Percentiles rank a stretch among this genome's conserved stretches.
Conservation (phyloP, 345 rosid genomes). For the Hibiscus tridactylites region DNA sequence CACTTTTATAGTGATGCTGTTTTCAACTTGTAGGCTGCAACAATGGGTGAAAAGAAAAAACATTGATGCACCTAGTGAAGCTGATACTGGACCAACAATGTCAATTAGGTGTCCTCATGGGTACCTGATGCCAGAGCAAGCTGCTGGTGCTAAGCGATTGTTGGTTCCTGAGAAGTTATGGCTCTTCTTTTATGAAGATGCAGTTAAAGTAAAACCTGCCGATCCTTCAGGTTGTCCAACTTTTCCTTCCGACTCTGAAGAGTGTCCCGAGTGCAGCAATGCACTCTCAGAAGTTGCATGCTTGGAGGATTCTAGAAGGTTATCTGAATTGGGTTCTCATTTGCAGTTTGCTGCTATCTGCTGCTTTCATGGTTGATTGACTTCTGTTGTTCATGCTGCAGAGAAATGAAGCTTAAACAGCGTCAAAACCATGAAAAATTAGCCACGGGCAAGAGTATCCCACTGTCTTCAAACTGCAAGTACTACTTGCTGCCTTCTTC, state of each 20-base stretch:
- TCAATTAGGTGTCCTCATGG: slow-evolving; percentile 75
- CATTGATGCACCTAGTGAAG: slow-evolving; percentile 84
- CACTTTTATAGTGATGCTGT: slow-evolving; percentile 1
- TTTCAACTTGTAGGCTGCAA: slow-evolving; percentile 61
- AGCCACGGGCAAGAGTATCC: slow-evolving; percentile 56
- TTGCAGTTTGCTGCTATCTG: slow-evolving; percentile 1
- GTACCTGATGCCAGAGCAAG: slow-evolving; percentile 75
- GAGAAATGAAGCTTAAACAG: slow-evolving; percentile 70
- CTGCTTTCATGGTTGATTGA: slow-evolving; percentile 16
- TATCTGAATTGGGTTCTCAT: slow-evolving; percentile 19
- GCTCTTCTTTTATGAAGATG: slow-evolving; percentile 80
- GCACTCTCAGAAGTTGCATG: slow-evolving; percentile 87
- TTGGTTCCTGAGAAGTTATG: slow-evolving; percentile 79
- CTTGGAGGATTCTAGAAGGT: slow-evolving; percentile 81
- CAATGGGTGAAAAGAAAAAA: slow-evolving; percentile 93
- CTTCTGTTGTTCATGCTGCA: slow-evolving; percentile 36
- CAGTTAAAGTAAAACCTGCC: slow-evolving; percentile 50
- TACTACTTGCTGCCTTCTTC: slow-evolving; percentile 75
- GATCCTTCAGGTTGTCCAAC: slow-evolving; percentile 45
- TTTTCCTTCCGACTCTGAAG: slow-evolving; percentile 50
- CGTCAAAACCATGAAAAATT: slow-evolving; percentile 87
- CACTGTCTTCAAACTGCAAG: slow-evolving; percentile 41
- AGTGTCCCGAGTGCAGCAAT: slow-evolving; percentile 65
- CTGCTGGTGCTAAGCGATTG: slow-evolving; percentile 81
- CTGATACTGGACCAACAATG: slow-evolving; percentile 77